Percentiles rank a stretch among this genome's conserved stretches.
These are phyloP conservation scores for Fabrea salina DNA, from an alignment of 169 alveolate species.

Conservation along the genomic window DNA sequence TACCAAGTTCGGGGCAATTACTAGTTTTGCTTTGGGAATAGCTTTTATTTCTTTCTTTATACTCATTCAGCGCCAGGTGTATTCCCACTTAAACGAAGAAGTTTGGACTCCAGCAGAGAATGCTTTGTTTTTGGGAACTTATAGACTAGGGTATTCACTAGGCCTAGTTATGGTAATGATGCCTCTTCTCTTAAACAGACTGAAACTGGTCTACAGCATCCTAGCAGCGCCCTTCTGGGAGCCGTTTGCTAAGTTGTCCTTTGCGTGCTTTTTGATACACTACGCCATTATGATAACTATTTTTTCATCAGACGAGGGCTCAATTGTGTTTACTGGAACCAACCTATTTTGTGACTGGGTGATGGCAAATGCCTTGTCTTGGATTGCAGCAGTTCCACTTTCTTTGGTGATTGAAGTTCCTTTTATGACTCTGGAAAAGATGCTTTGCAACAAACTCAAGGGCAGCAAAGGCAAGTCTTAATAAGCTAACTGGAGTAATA, in stretches of 20 bases:
- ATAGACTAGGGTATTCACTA: neutral
- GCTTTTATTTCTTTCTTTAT: neutral
- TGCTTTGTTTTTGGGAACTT: neutral
- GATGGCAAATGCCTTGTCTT: neutral
- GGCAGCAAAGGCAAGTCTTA: too few relatives aligned
- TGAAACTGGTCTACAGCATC: neutral
- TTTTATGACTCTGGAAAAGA: neutral
- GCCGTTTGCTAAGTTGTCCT: neutral
- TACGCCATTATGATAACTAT: neutral
- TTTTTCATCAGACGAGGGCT: neutral
- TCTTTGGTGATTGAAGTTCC: neutral
- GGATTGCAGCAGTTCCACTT: neutral
- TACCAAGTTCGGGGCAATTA: neutral
- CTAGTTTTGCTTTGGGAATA: neutral
- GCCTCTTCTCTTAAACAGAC: conserved; percentile 5
- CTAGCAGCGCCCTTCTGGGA: neutral
- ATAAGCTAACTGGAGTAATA: too few relatives aligned
- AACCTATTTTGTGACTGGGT: neutral
- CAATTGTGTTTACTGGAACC: neutral
- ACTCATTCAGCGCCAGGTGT: neutral
- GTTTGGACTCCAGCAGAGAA: neutral
- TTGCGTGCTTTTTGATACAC: neutral
- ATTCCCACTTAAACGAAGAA: neutral
- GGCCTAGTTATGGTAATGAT: neutral
- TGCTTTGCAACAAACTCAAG: neutral